These are phyloP conservation scores for Cladosporium phlei DNA, from an alignment of 2,329 filamentous ascomycete species.

Conservation along the genomic window DNA sequence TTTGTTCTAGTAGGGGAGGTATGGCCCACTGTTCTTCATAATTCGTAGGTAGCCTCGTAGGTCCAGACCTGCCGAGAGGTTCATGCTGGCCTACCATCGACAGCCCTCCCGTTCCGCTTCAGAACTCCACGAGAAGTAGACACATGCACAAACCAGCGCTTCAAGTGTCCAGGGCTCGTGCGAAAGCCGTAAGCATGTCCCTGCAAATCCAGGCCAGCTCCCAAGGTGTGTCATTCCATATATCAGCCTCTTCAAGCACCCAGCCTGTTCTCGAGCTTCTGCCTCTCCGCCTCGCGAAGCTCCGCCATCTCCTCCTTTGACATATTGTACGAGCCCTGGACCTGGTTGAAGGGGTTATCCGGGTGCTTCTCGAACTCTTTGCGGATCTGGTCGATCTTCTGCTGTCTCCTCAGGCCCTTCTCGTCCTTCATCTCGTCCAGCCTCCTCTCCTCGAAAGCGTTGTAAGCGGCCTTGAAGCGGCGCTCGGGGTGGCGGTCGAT, in stretches of 20 bases:
- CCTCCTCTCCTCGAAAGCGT: constrained; percentile 74
- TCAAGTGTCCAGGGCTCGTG: no score
- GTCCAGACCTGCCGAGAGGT: no score
- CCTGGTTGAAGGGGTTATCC: constrained; percentile 94
- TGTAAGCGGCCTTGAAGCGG: constrained; percentile 79
- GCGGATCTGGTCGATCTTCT: constrained; percentile 75
- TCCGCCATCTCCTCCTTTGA: constrained; percentile 69
- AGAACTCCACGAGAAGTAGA: no score
- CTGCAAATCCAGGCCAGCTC: no score
- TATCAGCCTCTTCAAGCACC: constrained; percentile 17
- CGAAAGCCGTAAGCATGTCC: no score
- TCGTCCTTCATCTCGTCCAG: constrained; percentile 82
- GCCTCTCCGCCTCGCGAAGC: constrained; percentile 46
- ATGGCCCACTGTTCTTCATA: no score
- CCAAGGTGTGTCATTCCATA: not conserved
- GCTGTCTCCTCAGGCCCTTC: constrained; percentile 73
- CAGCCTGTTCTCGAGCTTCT: constrained; percentile 25
- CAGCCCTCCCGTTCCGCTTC: no score
- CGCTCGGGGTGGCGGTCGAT: constrained; percentile 86
- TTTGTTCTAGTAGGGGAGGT: no score
- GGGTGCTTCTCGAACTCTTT: constrained; percentile 95
- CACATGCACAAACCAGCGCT: no score
- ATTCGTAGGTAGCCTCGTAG: no score
- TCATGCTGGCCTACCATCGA: no score
- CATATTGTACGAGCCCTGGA: constrained; percentile 69